phyloP scores from a whole-genome alignment of 2,329 filamentous ascomycete genomes.

The Apiospora kogelbergensis region DNA sequence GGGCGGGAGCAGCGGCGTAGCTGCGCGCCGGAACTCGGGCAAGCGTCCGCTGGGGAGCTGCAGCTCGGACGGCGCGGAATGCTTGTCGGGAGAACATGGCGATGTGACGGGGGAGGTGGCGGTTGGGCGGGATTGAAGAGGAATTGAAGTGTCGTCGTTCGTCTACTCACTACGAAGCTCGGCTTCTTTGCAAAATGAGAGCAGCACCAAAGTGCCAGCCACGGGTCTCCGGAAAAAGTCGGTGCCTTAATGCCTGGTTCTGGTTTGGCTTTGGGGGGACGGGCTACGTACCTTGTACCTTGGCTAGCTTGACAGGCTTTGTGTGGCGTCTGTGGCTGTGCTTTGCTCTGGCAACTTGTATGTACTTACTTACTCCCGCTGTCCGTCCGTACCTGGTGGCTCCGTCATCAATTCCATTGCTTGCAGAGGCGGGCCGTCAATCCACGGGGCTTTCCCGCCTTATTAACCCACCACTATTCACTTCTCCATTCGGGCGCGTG shows the following conservation, averaged over 20 bases:
- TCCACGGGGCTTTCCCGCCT: neutral
- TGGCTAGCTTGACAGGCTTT: neutral
- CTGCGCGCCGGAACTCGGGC: constrained; percentile 65
- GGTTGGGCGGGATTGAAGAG: constrained; percentile 22
- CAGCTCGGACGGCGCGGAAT: constrained; percentile 55
- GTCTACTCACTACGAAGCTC: constrained; percentile 20
- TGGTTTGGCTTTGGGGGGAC: neutral
- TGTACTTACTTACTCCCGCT: too few relatives aligned
- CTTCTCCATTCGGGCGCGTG: neutral
- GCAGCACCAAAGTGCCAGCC: constrained; percentile 1
- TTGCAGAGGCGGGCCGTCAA: constrained; percentile 1
- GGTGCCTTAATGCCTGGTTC: neutral
- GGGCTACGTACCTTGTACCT: too few relatives aligned
- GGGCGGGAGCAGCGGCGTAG: constrained; percentile 68
- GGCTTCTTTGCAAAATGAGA: constrained; percentile 18
- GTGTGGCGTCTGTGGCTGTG: neutral
- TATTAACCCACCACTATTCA: neutral
- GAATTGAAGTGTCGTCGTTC: constrained; percentile 18
- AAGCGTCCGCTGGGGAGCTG: constrained; percentile 59
- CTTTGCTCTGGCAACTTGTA: neutral
- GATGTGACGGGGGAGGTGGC: constrained; percentile 20
- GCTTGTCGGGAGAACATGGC: constrained; percentile 62
- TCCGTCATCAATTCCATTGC: neutral
- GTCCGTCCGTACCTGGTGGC: neutral
- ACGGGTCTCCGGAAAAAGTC: constrained; percentile 7